Evolutionary conservation across 305 asterid genomes (phyloP).

Genomic region (Fraxinus greggii): DNA sequence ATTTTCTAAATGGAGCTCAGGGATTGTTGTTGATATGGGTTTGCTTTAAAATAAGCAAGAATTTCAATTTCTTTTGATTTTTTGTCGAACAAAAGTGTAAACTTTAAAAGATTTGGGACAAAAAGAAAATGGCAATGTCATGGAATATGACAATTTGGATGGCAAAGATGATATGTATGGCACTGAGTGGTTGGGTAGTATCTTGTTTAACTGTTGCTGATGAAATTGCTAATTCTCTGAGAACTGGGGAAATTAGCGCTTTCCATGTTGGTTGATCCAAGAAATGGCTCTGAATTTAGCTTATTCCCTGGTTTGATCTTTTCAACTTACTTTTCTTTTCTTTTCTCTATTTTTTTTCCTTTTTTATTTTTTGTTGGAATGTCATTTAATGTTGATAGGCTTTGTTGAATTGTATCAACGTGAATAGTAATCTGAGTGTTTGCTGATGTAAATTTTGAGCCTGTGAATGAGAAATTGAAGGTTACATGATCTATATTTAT

Average conservation of each 20-base stretch:
- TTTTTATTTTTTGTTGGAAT: neutral
- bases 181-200: conserved; percentile 59
- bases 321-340: neutral
- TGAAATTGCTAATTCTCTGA: conserved; percentile 57
- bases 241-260: conserved; percentile 58
- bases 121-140: conserved; percentile 59
- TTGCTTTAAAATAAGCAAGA: neutral
- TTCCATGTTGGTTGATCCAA: conserved; percentile 47
- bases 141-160: conserved; percentile 65
- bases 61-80: neutral
- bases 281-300: neutral
- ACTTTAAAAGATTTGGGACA: neutral
- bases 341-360: neutral
- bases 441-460: neutral
- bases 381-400: neutral
- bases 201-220: conserved; percentile 73
- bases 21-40: neutral
- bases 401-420: neutral
- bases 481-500: neutral
- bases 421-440: conserved; percentile 6
- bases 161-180: conserved; percentile 67
- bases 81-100: neutral
- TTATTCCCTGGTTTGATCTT: conserved; percentile 18
- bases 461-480: neutral
- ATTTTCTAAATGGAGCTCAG: neutral